These are phyloP conservation scores for Fraxinus latifolia DNA, from an alignment of 305 asterid genomes.

Conservation along the genomic window DNA sequence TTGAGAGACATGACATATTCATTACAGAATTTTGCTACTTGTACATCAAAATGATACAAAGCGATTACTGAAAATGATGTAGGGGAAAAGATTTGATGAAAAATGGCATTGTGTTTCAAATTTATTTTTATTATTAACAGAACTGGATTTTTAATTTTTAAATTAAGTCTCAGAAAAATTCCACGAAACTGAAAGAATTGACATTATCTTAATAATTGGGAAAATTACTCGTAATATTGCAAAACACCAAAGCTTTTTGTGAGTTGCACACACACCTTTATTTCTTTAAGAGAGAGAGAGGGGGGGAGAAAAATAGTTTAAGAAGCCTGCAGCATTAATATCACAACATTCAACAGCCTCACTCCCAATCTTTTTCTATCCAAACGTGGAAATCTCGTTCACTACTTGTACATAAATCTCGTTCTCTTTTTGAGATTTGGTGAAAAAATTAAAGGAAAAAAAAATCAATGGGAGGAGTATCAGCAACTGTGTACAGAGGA, in stretches of 20 bases:
- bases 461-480: conserved; percentile 36
- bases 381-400: conserved; percentile 23
- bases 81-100: too few species aligned
- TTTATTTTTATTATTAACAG: too few species aligned
- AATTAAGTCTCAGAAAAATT: too few species aligned
- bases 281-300: not conserved
- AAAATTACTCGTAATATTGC: not conserved
- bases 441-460: not conserved
- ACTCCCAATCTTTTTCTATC: conserved; percentile 19
- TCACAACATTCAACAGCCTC: conserved; percentile 2
- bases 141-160: too few species aligned
- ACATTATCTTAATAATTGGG: not conserved
- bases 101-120: too few species aligned
- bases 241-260: not conserved
- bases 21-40: too few species aligned
- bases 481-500: conserved; percentile 30
- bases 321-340: conserved; percentile 27
- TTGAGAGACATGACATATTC: too few species aligned
- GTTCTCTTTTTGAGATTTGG: not conserved
- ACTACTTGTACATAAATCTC: not conserved
- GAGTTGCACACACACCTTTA: not conserved
- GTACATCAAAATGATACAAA: too few species aligned
- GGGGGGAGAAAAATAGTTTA: not conserved
- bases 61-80: too few species aligned
- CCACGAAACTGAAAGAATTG: too few species aligned